phyloP scores from a whole-genome alignment of 2,329 filamentous ascomycete genomes.

The Hypoxylon sp. region DNA sequence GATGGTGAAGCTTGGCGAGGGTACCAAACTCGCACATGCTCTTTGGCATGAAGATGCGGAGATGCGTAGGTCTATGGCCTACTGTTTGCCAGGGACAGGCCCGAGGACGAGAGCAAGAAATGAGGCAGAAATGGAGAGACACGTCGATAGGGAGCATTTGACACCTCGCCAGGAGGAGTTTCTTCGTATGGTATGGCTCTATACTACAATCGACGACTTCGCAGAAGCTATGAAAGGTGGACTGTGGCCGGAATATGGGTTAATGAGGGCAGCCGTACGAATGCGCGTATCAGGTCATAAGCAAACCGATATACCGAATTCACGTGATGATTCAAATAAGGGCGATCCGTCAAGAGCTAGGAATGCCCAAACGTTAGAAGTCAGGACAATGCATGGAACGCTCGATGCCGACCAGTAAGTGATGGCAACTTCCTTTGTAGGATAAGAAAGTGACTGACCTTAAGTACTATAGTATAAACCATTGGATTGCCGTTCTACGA shows the following conservation, averaged over 20 bases:
- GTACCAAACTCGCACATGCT: slow-evolving; percentile 23
- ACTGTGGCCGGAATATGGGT: neutral
- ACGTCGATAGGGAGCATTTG: neutral
- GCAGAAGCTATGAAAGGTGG: neutral
- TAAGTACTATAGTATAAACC: slow-evolving; percentile 32
- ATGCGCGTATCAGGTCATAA: slow-evolving; percentile 27
- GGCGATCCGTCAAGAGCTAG: neutral
- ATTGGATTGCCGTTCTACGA: slow-evolving; percentile 45
- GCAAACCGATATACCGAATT: neutral
- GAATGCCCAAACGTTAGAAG: slow-evolving; percentile 26
- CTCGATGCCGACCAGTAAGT: slow-evolving; percentile 46
- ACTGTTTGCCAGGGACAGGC: neutral
- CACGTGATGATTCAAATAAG: neutral
- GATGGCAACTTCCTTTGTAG: neutral
- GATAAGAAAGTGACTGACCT: slow-evolving; percentile 13
- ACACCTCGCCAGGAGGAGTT: neutral
- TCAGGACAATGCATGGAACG: slow-evolving; percentile 46
- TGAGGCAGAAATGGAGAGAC: neutral
- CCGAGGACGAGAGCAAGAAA: neutral
- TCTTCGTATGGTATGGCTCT: slow-evolving; percentile 18
- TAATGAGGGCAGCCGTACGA: slow-evolving; percentile 2
- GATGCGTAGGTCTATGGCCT: neutral
- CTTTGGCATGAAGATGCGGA: neutral
- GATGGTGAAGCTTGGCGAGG: slow-evolving; percentile 33
- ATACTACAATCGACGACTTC: slow-evolving; percentile 13